Evolutionary conservation across 306 rosid species (phyloP), one percentile per base, ranked within the genome.

Genomic region (Neltuma alba): DNA sequence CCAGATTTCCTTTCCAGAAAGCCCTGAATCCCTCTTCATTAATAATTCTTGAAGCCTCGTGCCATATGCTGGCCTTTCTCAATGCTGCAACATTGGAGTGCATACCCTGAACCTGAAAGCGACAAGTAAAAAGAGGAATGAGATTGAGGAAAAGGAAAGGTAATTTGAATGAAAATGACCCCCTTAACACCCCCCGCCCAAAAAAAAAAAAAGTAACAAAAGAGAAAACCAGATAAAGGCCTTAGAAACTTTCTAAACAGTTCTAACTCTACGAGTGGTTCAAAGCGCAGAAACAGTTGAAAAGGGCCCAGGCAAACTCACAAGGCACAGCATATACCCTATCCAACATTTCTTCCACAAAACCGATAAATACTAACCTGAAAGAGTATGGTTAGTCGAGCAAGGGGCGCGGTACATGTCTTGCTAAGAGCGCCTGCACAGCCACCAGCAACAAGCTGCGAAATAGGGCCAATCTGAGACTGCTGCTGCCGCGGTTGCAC

Each of bases 401-500:
- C 99, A 52, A 95, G 96, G 41, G 99, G 99, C 25, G 99, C 99
- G 48, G 99, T 95, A 70, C 98, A 95, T 20, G 99, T 92, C 85
- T 95, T 95, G 80, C 92, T 86, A 8, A 95, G 81, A 41, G 98
- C 97, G 9, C 99, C 99, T 6, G 99, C 99, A 54, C 92, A 92
- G 4, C 99, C 99, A 20, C 98, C 98, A 71, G 99, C 97, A 27
- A 92, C 86, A 68, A 92, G 94, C 85, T 92, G 99, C 55, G 98
- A 89, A 37, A 90, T 25, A 20, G 97, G 79, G 34, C 89, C 94
- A 75, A 90, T 84, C 91, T 89, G 99, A 70, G 94, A 83, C 65
- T 47, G 54, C 54, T 15, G 50, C 16, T 83, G 86, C 65, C 80
- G 86, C 61, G 82, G 87, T 61, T 74, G 75, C 71, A 84, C 45